Base-by-base conservation (phyloP, 768 basidiomycete species). In the Pholiota conissans region DNA sequence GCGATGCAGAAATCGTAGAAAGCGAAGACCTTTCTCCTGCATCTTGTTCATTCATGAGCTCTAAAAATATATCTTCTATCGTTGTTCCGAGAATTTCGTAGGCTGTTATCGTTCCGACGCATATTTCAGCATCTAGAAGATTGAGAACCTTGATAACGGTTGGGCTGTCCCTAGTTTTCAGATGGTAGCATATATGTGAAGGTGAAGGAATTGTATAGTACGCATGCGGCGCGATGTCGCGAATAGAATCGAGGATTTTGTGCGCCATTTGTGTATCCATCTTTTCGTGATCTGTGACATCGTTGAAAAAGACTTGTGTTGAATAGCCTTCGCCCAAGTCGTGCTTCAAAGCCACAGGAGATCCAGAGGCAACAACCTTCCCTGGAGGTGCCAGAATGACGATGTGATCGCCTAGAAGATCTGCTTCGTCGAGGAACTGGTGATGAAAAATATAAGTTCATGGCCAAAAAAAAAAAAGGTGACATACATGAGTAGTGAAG, bases 61-160 rank as follows among this genome's bases (percentile, higher is more conserved):
- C 78, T 9, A 93, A 76, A 73, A 93, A 93, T 37, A 93, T 88
- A 53, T 91, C 89, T 67, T 93, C 91, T 40, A 93, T 86, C 7
- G 89, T 84, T 0, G 90, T 87, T 5, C 87, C 86, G 18, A 87
- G 70, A 20, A 91, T 77, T 54, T 91, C 87, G 63, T 87, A 89
- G 0, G 81, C 81, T 0, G 65, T 63, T 34, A 90, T 74, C 3
- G 64, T 58, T 39, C 52, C 49, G 16, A 76, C 72, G 0, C 59
- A 58, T 14, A 56, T 65, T 40, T 71, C 73, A 30, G 84, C 75
- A 1, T 70, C 61, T 24, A 89, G 81, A 0, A 91, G 68, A 3
- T 77, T 75, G 22, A 91, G 77, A 13, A 89, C 81, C 20, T 74
- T 69, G 47, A 82, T 80, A 3, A 91, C 85, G 3, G 74, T 66